These are phyloP conservation scores for Rhodocollybia butyracea DNA, from an alignment of 768 basidiomycete species.

Conservation along the genomic window DNA sequence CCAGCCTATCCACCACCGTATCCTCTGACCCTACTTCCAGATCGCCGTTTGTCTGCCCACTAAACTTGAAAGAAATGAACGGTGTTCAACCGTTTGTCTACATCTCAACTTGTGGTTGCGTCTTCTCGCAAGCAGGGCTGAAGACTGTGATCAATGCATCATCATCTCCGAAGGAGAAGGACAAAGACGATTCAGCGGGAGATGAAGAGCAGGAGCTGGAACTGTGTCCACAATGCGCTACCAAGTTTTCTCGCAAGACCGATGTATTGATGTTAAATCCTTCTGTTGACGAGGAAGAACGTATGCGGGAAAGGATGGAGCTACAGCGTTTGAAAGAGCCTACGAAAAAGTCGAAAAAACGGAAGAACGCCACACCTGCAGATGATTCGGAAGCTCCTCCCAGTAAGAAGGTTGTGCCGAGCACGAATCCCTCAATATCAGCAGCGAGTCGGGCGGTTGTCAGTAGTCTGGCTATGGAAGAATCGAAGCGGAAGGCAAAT, in stretches of 20 bases:
- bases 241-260: conserved; percentile 54
- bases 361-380: conserved; percentile 38
- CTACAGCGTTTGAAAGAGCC: conserved; percentile 54
- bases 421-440: conserved; percentile 49
- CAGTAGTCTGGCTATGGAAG: conserved; percentile 73
- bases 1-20: conserved; percentile 42
- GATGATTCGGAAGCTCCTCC: conserved; percentile 37
- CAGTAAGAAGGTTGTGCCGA: conserved; percentile 48
- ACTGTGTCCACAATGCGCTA: conserved; percentile 75
- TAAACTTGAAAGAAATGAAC: conserved; percentile 94
- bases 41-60: conserved; percentile 84
- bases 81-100: conserved; percentile 88
- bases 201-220: conserved; percentile 35
- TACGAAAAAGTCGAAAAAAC: conserved; percentile 59
- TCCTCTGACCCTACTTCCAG: conserved; percentile 41
- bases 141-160: conserved; percentile 52
- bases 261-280: conserved; percentile 74
- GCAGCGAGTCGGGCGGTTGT: conserved; percentile 65
- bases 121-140: conserved; percentile 83
- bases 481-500: conserved; percentile 73
- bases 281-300: conserved; percentile 56
- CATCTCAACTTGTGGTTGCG: conserved; percentile 82
- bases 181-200: conserved; percentile 29
- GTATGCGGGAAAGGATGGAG: conserved; percentile 55
- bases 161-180: conserved; percentile 25